Evolutionary conservation across 225 moss, liverwort and hornwort species (phyloP), one percentile per base, ranked within the genome.

Genomic region (Marchantia polymorpha): DNA sequence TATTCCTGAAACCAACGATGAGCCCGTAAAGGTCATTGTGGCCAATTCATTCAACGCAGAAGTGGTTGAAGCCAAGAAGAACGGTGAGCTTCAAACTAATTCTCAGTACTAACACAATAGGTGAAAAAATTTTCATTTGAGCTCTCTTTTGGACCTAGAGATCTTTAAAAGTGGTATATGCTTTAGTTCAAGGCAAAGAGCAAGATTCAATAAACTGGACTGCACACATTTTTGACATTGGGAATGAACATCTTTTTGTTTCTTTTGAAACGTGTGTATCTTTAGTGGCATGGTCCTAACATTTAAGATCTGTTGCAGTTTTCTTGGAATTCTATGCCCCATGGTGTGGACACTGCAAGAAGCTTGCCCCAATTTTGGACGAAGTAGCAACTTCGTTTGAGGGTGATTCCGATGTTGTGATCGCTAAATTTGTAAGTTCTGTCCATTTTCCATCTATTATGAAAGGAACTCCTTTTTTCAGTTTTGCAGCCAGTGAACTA

Each of bases 261-360:
- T 63, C 20, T 63, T 23, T 63, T 19, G 23, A 63, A 63, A 63
- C 7, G 6, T 4, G 20, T 63, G 5, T 2, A 5, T 5, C 3
- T 2, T 39, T 39, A 39, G 46, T 72, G 71, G 7, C 17, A n/a
- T 19, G 51, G 10, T 23, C 2, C n/a, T 75, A 29, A 75, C 75
- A 31, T 66, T 66, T n/a, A 13, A 39, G 48, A 49, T 20, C 27
- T 13, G 9, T 69, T 80, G 68, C 89, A 94, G 94, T 97, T 26
- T 76, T 97, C 77, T 48, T 97, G 84, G 94, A 97, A 83, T 94
- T 97, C 77, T 97, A 94, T 78, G 94, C 94, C 76, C 97, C 97
- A 30, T 97, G 93, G 93, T 97, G 97, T 79, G 93, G 94, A 77
- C 97, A 97, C 84, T 97, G 97, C 88, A 93, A 97, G 82, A 92